phyloP scores from a whole-genome alignment of 306 rosid species.

The Parietaria judaica region DNA sequence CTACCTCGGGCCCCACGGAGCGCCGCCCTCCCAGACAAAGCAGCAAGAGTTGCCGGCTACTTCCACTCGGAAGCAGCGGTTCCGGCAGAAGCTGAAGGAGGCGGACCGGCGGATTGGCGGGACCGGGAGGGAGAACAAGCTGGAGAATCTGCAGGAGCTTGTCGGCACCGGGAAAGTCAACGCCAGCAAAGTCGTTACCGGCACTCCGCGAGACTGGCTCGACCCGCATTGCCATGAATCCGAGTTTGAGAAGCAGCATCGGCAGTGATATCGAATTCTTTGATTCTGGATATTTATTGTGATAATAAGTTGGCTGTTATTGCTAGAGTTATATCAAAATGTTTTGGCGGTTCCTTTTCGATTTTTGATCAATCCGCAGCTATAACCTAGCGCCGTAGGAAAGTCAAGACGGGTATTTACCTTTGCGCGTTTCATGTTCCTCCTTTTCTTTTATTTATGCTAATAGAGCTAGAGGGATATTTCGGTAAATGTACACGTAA shows the following conservation, averaged over 20 bases:
- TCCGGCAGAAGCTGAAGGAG: constrained; percentile 85
- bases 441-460: too few relatives aligned
- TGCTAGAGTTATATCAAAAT: background rate
- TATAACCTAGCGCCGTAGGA: too few relatives aligned
- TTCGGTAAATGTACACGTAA: too few relatives aligned
- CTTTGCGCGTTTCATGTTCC: too few relatives aligned
- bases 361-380: background rate
- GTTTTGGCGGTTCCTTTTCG: constrained; percentile 1
- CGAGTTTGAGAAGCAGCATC: constrained; percentile 61
- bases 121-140: constrained; percentile 71
- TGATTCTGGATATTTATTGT: constrained; percentile 24
- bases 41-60: constrained; percentile 49
- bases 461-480: too few relatives aligned
- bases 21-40: constrained; percentile 78
- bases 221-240: constrained; percentile 96
- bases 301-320: constrained; percentile 22
- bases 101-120: constrained; percentile 63
- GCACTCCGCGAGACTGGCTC: constrained; percentile 73
- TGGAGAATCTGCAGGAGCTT: constrained; percentile 81
- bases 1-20: constrained; percentile 92
- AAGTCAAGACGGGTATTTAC: too few relatives aligned
- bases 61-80: constrained; percentile 56
- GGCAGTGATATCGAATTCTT: constrained; percentile 19
- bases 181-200: constrained; percentile 36
- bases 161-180: constrained; percentile 53